Evolutionary conservation across 257 asterid genomes (phyloP).

Genomic region (Solanum raphanifolium): DNA sequence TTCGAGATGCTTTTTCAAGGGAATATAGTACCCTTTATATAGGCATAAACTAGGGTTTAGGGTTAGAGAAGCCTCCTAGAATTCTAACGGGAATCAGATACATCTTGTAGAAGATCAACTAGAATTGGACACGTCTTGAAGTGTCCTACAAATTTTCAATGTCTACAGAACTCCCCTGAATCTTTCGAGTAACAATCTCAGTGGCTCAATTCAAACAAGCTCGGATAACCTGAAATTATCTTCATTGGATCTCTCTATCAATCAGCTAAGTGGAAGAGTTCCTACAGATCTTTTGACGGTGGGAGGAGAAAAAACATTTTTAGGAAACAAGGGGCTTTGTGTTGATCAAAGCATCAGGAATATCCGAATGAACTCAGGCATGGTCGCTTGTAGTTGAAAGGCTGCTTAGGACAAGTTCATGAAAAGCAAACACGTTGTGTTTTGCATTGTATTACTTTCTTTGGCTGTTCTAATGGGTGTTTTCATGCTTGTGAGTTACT

Average conservation of each 20-base stretch:
- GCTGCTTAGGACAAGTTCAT: background rate
- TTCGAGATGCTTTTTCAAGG: no score
- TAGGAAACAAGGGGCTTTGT: slow-evolving; percentile 10
- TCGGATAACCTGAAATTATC: slow-evolving; percentile 1
- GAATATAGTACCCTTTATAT: no score
- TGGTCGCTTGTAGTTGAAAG: background rate
- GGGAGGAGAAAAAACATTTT: slow-evolving; percentile 1
- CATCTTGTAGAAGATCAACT: no score
- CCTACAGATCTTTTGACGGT: background rate
- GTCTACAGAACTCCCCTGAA: slow-evolving; percentile 2
- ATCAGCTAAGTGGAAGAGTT: slow-evolving; percentile 3
- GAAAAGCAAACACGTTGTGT: background rate
- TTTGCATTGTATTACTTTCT: background rate
- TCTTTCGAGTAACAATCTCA: slow-evolving; percentile 3
- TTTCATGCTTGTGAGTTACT: background rate
- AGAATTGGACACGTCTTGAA: no score
- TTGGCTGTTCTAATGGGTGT: background rate
- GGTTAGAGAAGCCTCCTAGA: no score
- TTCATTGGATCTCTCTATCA: slow-evolving; percentile 8
- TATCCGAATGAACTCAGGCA: background rate
- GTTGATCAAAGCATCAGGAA: background rate
- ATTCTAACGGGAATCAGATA: no score
- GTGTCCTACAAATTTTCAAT: no score
- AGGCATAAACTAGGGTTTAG: no score
- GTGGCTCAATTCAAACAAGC: slow-evolving; percentile 2